Evolutionary conservation across 768 basidiomycete species (phyloP), one percentile per base, ranked within the genome.

Genomic region (Paxillus involutus): DNA sequence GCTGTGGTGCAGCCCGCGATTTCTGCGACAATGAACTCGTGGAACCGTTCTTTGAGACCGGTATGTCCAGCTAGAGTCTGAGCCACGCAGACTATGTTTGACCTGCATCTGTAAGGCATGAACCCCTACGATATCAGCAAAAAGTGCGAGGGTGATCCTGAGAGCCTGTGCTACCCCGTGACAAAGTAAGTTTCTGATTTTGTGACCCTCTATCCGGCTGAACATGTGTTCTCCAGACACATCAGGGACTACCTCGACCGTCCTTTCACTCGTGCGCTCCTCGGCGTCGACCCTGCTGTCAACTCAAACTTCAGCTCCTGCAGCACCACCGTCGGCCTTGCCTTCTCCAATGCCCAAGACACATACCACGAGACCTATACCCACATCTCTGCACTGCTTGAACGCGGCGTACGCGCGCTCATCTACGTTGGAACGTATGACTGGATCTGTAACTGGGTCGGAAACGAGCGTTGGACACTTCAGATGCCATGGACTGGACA

Each of bases 361-460:
- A 47, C 32, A 21, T 53, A 66, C 43, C 70, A 64, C 47, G 45
- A 53, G 42, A 70, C 68, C 0, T 63, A 64, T 51, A 59, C 59
- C 26, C 76, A 81, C 51, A 63, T 80, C 57, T 65, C 75, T 17
- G 68, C 53, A 11, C 80, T 93, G 37, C 79, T 93, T 9, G 89
- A 93, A 54, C 80, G 89, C n/a, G 86, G 86, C 1, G 71, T 94
- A 17, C 81, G 84, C 6, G 73, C 90, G 35, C 77, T 93, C 40
- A 84, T 88, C 44, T 90, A 90, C 58, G 85, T 84, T 1, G 88
- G 88, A 17, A 86, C 82, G 42, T 86, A 85, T 58, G 86, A 89
- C 62, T 89, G 86, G 86, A 86, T 86, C 56, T 91, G 88, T 64
- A 89, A 90, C 64, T 88, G 83, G 82, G 71, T 89, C 29, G 84